A percentile compares a stretch with the other conserved stretches of the same genome.
Conservation (phyloP, 2,329 filamentous ascomycete species). For the Claviceps pusilla region DNA sequence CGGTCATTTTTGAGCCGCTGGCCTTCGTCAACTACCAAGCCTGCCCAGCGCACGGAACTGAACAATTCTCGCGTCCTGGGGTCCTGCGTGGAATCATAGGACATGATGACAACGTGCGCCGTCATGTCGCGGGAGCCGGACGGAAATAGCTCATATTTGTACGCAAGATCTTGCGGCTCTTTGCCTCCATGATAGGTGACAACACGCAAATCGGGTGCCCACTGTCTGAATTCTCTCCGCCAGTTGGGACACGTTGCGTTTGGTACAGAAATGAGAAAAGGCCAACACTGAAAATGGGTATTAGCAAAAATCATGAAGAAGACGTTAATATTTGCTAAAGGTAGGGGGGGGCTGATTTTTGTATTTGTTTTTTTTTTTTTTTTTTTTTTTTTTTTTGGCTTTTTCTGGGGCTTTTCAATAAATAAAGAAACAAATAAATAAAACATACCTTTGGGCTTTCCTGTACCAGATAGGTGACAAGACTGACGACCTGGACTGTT, state of each 20-base stretch:
- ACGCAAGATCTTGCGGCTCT: slow-evolving; percentile 59
- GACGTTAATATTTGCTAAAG: background rate
- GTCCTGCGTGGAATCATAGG: slow-evolving; percentile 78
- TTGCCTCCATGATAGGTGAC: slow-evolving; percentile 83
- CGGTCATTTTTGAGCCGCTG: slow-evolving; percentile 90
- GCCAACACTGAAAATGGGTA: slow-evolving; percentile 48
- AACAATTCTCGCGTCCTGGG: slow-evolving; percentile 52
- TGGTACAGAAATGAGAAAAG: slow-evolving; percentile 83
- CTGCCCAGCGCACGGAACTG: slow-evolving; percentile 62
- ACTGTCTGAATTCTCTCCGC: slow-evolving; percentile 89
- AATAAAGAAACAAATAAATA: no score
- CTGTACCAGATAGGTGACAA: slow-evolving; percentile 60
- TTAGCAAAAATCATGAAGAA: background rate
- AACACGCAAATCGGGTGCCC: slow-evolving; percentile 72
- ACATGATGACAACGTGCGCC: slow-evolving; percentile 87
- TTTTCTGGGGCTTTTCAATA: no score
- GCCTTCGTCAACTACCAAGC: slow-evolving; percentile 84
- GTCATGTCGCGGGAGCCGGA: slow-evolving; percentile 49
- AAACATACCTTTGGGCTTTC: slow-evolving; percentile 35
- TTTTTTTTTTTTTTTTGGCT: background rate
- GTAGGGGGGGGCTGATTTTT: no score
- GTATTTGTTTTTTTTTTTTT: no score
- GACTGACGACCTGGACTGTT: slow-evolving; percentile 80
- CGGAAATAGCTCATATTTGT: slow-evolving; percentile 75
- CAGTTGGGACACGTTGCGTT: slow-evolving; percentile 96